Base-by-base conservation (phyloP, 306 rosid species). In the Rosa lucieae region DNA sequence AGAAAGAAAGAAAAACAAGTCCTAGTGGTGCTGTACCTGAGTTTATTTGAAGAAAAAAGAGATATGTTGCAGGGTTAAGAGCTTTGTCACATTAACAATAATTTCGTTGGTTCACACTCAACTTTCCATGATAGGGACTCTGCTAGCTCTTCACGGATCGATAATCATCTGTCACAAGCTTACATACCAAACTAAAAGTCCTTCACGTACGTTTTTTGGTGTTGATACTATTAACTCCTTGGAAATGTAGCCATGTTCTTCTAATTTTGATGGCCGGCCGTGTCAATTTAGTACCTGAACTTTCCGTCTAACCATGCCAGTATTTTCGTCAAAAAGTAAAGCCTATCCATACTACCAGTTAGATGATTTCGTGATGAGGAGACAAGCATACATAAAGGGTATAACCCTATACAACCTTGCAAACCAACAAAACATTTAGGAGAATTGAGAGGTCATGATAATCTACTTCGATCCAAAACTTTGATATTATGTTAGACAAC, bases 1-100 rank as follows among this genome's bases (percentile, higher is more conserved):
- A 66, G 78, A 29, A 17, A 73, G 70, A 77, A 46, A 52, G 75
- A 74, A 74, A 76, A 78, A 10, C 63, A 35, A 58, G 35, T 20
- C 73, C 73, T 66, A 39, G 48, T 67, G 71, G 71, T 67, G 48
- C 44, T 32, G 43, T 29, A 29, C 18, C 12, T 67, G 71, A 18
- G 13, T 67, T 39, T 8, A 17, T 67, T 37, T 67, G 71, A 37
- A 2, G 2, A 42, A 8, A 66, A 4, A 66, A 14, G 20, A 53
- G 8, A 61, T 0, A 32, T 8, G 71, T 3, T 17, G 26, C 26
- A 15, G 10, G 35, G 12, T 66, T 37, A 56, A 17, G 48, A 67
- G 6, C 71, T 63, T 66, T 35, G 47, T 39, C 71, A 37, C 71
- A 39, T 39, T 37, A 18, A 43, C 12, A 67, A 66, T 66, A 18